phyloP scores from a whole-genome alignment of 1,284 basidiomycete species.

The Boletus semigastroideus region DNA sequence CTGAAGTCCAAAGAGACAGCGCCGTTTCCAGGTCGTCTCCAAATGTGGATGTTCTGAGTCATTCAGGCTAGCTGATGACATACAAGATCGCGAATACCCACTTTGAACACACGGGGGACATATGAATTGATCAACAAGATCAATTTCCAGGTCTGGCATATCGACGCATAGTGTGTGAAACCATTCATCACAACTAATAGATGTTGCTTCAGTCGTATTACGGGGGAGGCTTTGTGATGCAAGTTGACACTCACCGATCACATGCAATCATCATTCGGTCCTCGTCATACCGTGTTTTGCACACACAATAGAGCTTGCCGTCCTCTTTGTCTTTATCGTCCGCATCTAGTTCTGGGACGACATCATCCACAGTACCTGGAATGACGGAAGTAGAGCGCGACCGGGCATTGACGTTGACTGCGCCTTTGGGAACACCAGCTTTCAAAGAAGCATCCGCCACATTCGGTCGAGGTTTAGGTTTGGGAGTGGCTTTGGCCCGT shows the following conservation, averaged over 20 bases:
- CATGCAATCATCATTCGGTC: conserved; percentile 88
- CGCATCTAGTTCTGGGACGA: conserved; percentile 48
- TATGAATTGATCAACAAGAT: conserved; percentile 84
- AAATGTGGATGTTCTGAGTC: conserved; percentile 60
- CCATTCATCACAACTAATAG: conserved; percentile 81
- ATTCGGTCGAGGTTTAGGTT: conserved; percentile 24
- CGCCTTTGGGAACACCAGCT: conserved; percentile 25
- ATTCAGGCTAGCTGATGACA: not conserved
- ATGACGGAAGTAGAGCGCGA: conserved; percentile 70
- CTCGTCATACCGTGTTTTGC: conserved; percentile 79
- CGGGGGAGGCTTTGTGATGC: not conserved
- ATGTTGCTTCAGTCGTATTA: conserved; percentile 2
- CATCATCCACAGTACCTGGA: conserved; percentile 40
- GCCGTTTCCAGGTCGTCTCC: conserved; percentile 75
- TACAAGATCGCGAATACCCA: conserved; percentile 39
- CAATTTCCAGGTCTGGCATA: conserved; percentile 74
- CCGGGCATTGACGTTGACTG: conserved; percentile 44
- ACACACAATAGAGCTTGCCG: conserved; percentile 81
- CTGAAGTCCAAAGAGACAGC: conserved; percentile 66
- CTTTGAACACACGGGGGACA: conserved; percentile 75
- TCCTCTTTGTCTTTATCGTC: conserved; percentile 62
- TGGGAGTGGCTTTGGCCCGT: conserved; percentile 31
- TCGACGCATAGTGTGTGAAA: conserved; percentile 81
- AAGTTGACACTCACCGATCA: conserved; percentile 57
- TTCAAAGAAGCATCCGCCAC: conserved; percentile 21